phyloP scores from a whole-genome alignment of 1,284 basidiomycete genomes.

The Caloboletus firmus region DNA sequence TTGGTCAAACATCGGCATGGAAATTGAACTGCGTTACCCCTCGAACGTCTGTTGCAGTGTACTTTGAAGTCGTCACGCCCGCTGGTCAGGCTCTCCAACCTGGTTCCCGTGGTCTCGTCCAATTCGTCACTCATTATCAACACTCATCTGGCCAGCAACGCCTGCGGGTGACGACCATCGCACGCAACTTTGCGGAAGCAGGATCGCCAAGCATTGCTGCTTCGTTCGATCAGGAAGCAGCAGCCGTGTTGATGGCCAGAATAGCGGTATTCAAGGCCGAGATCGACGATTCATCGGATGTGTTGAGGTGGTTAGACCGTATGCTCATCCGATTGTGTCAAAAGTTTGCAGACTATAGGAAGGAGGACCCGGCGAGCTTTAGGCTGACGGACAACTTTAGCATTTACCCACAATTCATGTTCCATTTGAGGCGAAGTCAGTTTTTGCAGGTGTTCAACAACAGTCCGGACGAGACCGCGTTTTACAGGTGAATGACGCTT shows the following conservation, averaged over 20 bases:
- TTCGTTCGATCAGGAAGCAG: conserved; percentile 97
- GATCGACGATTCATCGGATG: conserved; percentile 98
- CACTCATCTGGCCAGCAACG: conserved; percentile 94
- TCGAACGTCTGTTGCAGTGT: conserved; percentile 87
- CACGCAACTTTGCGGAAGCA: conserved; percentile 96
- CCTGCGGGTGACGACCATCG: conserved; percentile 94
- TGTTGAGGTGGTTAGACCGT: conserved; percentile 95
- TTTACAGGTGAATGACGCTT: conserved; percentile 74
- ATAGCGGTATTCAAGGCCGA: conserved; percentile 99
- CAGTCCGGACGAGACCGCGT: conserved; percentile 98
- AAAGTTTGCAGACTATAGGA: conserved; percentile 99
- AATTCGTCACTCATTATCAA: conserved; percentile 99
- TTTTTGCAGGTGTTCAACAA: conserved; percentile 99
- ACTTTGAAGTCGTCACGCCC: conserved; percentile 99
- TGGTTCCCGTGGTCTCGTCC: conserved; percentile 92
- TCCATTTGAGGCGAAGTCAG: conserved; percentile 95
- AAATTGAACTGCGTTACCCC: conserved; percentile 92
- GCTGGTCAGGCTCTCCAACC: conserved; percentile 92
- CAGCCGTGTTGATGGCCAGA: conserved; percentile 97
- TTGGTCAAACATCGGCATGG: conserved; percentile 99
- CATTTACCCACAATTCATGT: conserved; percentile 99
- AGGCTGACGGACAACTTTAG: conserved; percentile 93
- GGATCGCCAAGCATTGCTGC: conserved; percentile 91
- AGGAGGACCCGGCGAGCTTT: conserved; percentile 97
- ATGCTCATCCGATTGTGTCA: conserved; percentile 99